phyloP scores from a whole-genome alignment of 2,329 filamentous ascomycete species.

The Apiospora aurea region DNA sequence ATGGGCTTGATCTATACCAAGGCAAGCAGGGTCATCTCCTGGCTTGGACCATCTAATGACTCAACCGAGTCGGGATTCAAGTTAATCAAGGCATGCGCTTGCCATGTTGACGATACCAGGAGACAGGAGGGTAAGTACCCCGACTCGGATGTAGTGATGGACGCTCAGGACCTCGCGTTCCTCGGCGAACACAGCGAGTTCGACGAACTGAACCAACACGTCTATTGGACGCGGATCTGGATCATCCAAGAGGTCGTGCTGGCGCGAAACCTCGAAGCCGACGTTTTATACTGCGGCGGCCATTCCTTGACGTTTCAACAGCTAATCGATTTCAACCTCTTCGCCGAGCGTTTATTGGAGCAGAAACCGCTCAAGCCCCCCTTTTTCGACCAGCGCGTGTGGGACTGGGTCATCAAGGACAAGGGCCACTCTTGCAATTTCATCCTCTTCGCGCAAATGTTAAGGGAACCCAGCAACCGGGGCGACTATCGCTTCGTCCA shows the following conservation, averaged over 20 bases:
- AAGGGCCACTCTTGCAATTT: not conserved
- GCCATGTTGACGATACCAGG: not conserved
- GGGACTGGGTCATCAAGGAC: not conserved
- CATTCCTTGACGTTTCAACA: not conserved
- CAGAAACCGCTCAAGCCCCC: not conserved
- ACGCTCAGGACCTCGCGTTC: not conserved
- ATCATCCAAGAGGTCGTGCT: not conserved
- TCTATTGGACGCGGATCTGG: not conserved
- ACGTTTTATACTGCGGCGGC: not conserved
- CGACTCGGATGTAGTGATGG: not conserved
- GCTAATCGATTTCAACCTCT: conserved; percentile 19
- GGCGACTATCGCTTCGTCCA: conserved; percentile 16
- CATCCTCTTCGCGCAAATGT: not conserved
- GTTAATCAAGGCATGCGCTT: not conserved
- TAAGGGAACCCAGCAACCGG: not conserved
- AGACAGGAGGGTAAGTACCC: not conserved
- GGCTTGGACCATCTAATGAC: not conserved
- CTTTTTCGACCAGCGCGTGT: not conserved
- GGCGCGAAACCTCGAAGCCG: not conserved
- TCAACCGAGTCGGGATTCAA: not conserved
- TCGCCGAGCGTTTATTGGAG: not conserved
- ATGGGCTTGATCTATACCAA: conserved; percentile 28
- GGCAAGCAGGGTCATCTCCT: conserved; percentile 17
- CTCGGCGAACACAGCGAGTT: not conserved
- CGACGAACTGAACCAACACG: not conserved